Conservation (phyloP, 495 filamentous ascomycete genomes). For the Lineolata rhizophorae region DNA sequence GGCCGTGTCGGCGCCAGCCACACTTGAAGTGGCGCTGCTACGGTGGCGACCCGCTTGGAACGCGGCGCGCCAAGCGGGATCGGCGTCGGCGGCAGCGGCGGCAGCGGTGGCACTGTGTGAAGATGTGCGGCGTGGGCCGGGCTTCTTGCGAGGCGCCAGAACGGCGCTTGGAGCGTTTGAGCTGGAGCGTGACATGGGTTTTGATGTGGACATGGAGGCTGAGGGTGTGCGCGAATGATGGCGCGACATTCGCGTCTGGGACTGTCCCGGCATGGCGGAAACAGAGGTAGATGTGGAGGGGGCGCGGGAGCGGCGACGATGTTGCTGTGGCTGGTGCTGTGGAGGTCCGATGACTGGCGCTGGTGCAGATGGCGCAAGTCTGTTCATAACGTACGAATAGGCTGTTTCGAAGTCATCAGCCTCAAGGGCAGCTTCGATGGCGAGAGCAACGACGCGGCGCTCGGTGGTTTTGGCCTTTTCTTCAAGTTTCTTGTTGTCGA, state of each 20-base stretch:
- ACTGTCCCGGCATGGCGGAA: constrained; percentile 2
- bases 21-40: constrained; percentile 15
- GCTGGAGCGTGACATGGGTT: no score
- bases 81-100: constrained; percentile 19
- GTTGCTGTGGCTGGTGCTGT: not conserved
- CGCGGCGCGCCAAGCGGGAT: constrained; percentile 85
- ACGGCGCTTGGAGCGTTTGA: no score
- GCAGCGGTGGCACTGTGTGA: not conserved
- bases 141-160: no score
- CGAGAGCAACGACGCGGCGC: constrained; percentile 63
- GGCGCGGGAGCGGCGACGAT: constrained; percentile 1
- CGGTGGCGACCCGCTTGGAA: constrained; percentile 71
- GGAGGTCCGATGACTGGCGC: no score
- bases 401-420: constrained; percentile 93
- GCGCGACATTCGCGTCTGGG: constrained; percentile 3
- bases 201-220: no score
- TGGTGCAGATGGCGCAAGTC: constrained; percentile 19
- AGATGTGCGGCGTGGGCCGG: no score
- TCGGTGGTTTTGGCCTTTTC: constrained; percentile 20
- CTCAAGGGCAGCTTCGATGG: constrained; percentile 63
- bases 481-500: constrained; percentile 2
- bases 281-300: constrained; percentile 1
- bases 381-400: constrained; percentile 78
- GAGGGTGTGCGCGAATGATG: no score
- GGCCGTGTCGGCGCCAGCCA: no score